These are phyloP conservation scores for Xylaria sp. DNA, from an alignment of 2,329 filamentous ascomycete genomes.

Conservation along the genomic window DNA sequence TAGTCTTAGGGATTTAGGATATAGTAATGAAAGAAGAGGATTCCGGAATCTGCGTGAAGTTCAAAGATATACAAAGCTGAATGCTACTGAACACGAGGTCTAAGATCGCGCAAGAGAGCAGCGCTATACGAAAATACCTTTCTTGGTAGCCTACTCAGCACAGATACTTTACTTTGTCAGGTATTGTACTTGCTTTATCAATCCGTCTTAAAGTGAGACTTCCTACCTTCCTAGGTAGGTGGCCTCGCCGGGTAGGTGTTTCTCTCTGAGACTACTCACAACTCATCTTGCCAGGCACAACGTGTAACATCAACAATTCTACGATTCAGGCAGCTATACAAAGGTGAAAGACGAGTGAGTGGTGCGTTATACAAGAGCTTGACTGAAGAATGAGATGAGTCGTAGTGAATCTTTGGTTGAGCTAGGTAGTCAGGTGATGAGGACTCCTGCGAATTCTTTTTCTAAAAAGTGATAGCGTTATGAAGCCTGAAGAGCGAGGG, in stretches of 20 bases:
- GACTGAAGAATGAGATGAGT: background rate
- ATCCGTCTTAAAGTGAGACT: constrained; percentile 29
- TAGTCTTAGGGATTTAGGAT: constrained; percentile 29
- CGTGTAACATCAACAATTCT: background rate
- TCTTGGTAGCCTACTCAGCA: background rate
- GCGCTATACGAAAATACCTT: constrained; percentile 13
- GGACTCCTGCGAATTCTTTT: background rate
- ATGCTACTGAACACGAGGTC: constrained; percentile 5
- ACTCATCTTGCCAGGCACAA: constrained; percentile 1
- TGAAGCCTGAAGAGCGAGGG: background rate
- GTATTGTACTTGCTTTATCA: constrained; percentile 28
- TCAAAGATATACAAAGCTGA: constrained; percentile 10
- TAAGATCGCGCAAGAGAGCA: constrained; percentile 7
- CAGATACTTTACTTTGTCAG: background rate
- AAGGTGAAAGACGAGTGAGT: background rate
- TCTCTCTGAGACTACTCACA: background rate
- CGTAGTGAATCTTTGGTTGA: background rate
- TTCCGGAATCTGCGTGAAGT: background rate
- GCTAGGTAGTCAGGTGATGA: background rate
- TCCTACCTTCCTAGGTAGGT: constrained; percentile 9
- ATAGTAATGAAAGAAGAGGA: background rate
- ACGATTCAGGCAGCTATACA: background rate
- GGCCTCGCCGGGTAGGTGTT: background rate
- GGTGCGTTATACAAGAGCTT: background rate
- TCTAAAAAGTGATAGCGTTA: background rate